Conservation (phyloP, 2,329 filamentous ascomycete species). For the Paraphoma chrysanthemicola region DNA sequence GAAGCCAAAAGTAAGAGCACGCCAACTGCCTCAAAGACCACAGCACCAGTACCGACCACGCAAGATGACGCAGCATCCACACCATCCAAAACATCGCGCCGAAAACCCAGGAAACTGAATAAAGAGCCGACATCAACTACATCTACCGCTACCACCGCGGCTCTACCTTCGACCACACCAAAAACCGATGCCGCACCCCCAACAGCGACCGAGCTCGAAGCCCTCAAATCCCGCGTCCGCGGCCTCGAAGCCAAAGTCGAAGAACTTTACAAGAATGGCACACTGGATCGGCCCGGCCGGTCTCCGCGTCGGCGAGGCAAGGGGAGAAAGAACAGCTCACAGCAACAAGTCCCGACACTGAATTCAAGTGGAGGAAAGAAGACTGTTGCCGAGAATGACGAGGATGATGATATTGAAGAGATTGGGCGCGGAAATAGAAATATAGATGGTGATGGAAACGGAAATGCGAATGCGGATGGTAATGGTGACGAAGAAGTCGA, state of each 20-base stretch:
- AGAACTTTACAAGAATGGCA: constrained; percentile 35
- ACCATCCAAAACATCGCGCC: constrained; percentile 22
- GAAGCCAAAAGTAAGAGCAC: constrained; percentile 7
- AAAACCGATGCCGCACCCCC: constrained; percentile 11
- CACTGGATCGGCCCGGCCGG: constrained; percentile 20
- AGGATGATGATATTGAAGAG: constrained; percentile 9
- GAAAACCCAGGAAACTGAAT: constrained; percentile 44
- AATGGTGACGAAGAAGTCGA: constrained; percentile 40
- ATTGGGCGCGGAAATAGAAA: neutral
- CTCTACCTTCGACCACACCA: neutral
- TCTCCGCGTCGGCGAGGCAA: constrained; percentile 44
- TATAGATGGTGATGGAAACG: constrained; percentile 14
- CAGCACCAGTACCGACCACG: constrained; percentile 1
- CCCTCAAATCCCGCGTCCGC: constrained; percentile 43
- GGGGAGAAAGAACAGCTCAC: constrained; percentile 34
- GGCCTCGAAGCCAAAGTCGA: constrained; percentile 48
- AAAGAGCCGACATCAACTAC: constrained; percentile 31
- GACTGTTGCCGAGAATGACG: neutral
- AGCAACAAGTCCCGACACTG: constrained; percentile 28
- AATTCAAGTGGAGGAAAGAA: neutral
- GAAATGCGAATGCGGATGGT: neutral
- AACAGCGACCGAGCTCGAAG: constrained; percentile 39
- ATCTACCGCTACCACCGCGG: neutral
- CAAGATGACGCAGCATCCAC: constrained; percentile 5
- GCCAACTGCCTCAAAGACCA: constrained; percentile 13